Evolutionary conservation across 768 basidiomycete genomes (phyloP).

Genomic region (Hortiboletus flavorubellus): DNA sequence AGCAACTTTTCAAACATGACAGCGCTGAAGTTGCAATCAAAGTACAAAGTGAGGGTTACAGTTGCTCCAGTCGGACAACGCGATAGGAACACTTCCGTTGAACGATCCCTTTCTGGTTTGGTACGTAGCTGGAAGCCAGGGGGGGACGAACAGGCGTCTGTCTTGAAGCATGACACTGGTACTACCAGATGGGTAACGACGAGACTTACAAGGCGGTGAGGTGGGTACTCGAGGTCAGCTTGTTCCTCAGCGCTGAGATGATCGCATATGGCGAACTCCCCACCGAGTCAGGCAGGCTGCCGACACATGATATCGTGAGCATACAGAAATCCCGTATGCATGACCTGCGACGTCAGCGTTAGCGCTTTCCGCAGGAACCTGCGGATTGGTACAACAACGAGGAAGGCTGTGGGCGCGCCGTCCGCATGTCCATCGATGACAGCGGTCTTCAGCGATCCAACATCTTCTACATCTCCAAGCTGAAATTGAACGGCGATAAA

Average conservation of each 20-base stretch:
- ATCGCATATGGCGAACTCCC: not conserved
- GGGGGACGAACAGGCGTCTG: not conserved
- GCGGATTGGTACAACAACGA: conserved; percentile 45
- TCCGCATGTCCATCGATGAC: conserved; percentile 49
- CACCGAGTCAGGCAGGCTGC: conserved; percentile 3
- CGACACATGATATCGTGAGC: conserved; percentile 9
- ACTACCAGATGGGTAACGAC: conserved; percentile 6
- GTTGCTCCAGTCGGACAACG: not conserved
- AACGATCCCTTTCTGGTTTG: conserved; percentile 9
- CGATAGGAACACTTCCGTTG: not conserved
- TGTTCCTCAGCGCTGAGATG: not conserved
- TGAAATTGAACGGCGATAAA: conserved; percentile 46
- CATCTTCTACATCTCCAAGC: conserved; percentile 71
- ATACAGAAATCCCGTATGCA: not conserved
- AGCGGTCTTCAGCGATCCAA: conserved; percentile 40
- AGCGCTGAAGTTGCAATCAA: conserved; percentile 2
- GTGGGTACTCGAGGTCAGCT: conserved; percentile 8
- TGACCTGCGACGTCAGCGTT: not conserved
- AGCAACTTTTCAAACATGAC: not conserved
- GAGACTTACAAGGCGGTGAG: conserved; percentile 4
- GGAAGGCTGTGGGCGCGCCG: conserved; percentile 56
- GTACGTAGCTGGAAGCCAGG: not conserved
- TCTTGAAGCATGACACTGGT: not conserved
- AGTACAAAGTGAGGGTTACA: conserved; percentile 2
- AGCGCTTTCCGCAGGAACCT: not conserved